Evolutionary conservation across 176 grass and related monocot species (phyloP), one percentile per base, ranked within the genome.

Genomic region (Zoysia pacifica): DNA sequence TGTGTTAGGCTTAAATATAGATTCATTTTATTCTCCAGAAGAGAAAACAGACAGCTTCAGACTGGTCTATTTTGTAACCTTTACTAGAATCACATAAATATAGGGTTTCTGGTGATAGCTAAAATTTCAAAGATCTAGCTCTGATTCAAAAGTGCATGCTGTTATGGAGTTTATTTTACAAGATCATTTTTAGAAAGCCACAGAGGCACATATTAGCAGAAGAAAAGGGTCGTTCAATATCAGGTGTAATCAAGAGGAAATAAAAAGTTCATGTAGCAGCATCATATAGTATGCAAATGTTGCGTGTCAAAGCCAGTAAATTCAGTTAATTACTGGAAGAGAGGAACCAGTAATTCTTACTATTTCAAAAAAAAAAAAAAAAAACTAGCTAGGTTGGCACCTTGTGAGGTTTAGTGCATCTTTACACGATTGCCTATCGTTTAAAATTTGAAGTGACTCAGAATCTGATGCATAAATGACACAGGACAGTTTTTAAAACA

Each of bases 381-480:
- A 48, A 75, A 55, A 80, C 70, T 76, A 81, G 72, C 58, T 81
- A 71, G 42, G 65, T 70, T 89, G 77, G 56, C 35, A 46, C 8
- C 13, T 71, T 71, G 77, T 80, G 56, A 77, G 58, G 66, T 72
- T 65, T 49, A 76, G 56, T 80, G 51, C 16, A 69, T 76, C 70
- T 88, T 64, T 75, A 54, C 61, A 78, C 12, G 18, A 83, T 62
- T 75, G 71, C 53, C 50, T 56, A 51, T 61, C 61, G 12, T 72
- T 78, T 72, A 13, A 82, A 58, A 12, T 80, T 67, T 87, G n/a
- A 87, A 61, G 42, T 66, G 45, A 11, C 75, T 46, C 69, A 74
- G 55, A 56, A 67, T 52, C 11, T 2, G 41, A 67, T 65, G 11
- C 7, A 49, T 68, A 80, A 44, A 61, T 69, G 41, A 50, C 6